Evolutionary conservation across 1,284 basidiomycete species (phyloP).

Genomic region (Ustilago hordei): DNA sequence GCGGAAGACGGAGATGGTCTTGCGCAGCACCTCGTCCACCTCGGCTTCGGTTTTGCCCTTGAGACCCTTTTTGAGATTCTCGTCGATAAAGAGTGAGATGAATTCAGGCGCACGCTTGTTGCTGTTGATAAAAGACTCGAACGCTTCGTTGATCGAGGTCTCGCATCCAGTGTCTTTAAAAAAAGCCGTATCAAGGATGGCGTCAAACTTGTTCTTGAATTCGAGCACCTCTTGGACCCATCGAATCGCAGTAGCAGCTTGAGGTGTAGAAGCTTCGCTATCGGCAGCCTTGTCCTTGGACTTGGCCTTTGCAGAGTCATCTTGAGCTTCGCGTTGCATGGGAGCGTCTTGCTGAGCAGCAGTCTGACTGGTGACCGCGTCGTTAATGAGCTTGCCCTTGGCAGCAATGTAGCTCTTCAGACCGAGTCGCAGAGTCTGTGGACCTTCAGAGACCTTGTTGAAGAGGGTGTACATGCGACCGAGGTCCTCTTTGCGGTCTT

Average conservation of each 20-base stretch:
- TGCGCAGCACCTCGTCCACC: conserved; percentile 88
- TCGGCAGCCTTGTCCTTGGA: conserved; percentile 35
- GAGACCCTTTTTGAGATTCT: conserved; percentile 93
- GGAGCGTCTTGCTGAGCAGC: conserved; percentile 21
- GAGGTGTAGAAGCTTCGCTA: conserved; percentile 43
- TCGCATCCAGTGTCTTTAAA: conserved; percentile 80
- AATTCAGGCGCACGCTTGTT: conserved; percentile 92
- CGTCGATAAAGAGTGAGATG: conserved; percentile 96
- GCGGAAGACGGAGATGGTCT: conserved; percentile 94
- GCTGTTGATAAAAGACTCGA: conserved; percentile 89
- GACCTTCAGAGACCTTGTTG: conserved; percentile 75
- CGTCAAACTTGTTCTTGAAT: conserved; percentile 91
- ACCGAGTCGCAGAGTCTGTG: conserved; percentile 77
- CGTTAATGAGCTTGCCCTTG: conserved; percentile 86
- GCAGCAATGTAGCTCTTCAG: conserved; percentile 81
- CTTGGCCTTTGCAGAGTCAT: conserved; percentile 4
- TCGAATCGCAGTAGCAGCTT: conserved; percentile 76
- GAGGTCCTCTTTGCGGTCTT: conserved; percentile 82
- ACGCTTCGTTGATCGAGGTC: conserved; percentile 90
- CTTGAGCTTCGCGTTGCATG: conserved; percentile 6
- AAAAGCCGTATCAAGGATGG: conserved; percentile 80
- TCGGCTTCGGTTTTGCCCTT: conserved; percentile 96
- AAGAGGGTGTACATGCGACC: conserved; percentile 85
- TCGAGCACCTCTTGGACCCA: conserved; percentile 95
- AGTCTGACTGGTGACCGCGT: conserved; percentile 66